phyloP scores from a whole-genome alignment of 371 early-diverging fungal species.

The Nematocida sp. region DNA sequence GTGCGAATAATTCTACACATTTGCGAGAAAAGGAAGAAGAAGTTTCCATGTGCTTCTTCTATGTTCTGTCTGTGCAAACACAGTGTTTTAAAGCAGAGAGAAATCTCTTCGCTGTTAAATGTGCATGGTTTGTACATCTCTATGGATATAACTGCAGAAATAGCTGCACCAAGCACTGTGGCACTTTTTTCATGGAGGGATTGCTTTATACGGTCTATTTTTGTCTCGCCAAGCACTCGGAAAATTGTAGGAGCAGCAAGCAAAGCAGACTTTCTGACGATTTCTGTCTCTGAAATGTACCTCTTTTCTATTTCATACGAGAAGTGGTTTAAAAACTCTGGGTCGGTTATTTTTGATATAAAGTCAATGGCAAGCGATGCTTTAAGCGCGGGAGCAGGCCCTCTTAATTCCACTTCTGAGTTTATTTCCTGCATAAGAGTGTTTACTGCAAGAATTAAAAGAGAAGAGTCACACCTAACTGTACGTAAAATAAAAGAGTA shows the following conservation, averaged over 20 bases:
- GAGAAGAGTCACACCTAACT: conserved; percentile 17
- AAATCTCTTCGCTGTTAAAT: conserved; percentile 13
- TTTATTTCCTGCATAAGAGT: conserved; percentile 46
- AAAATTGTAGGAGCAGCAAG: conserved; percentile 34
- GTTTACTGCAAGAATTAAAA: conserved; percentile 54
- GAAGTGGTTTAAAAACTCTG: conserved; percentile 56
- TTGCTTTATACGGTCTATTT: neutral
- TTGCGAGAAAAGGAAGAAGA: conserved; percentile 23
- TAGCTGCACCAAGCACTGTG: conserved; percentile 6
- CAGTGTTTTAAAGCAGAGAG: conserved; percentile 10
- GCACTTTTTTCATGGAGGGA: conserved; percentile 12
- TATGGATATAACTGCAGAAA: conserved; percentile 28
- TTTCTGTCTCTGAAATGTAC: neutral
- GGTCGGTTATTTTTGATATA: conserved; percentile 33
- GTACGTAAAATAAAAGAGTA: conserved; percentile 47
- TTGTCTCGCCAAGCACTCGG: conserved; percentile 37
- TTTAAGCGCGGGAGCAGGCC: neutral
- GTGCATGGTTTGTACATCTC: conserved; percentile 16
- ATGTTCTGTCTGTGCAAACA: conserved; percentile 19
- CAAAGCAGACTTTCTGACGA: conserved; percentile 40
- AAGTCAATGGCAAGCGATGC: conserved; percentile 48
- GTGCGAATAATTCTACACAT: conserved; percentile 43
- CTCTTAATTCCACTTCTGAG: neutral
- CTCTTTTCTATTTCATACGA: conserved; percentile 37
- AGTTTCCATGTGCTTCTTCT: conserved; percentile 37